Base-by-base conservation (phyloP, 2,329 filamentous ascomycete genomes). In the Cordyceps farinosa region DNA sequence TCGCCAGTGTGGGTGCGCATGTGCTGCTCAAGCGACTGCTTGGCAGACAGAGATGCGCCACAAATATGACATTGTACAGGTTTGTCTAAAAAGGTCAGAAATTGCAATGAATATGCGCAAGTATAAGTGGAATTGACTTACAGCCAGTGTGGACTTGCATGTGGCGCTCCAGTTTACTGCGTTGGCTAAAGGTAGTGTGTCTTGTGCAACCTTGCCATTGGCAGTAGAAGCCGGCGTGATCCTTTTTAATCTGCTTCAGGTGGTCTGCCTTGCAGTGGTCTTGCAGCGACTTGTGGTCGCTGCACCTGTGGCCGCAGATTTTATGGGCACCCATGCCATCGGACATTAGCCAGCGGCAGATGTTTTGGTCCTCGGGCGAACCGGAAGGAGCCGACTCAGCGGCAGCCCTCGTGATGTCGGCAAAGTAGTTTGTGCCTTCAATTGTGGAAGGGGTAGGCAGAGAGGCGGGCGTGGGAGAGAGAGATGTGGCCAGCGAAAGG, bases 21-120 rank as follows among this genome's bases (percentile, higher is more conserved):
- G 68, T 91, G 88, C 70, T 90, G 87, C 48, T 85, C 83, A 7
- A 90, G 79, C 1, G 88, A 85, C 71, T 90, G 87, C 67, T 87
- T 84, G 2, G 87, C 87, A 0, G 87, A 89, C 69, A 90, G 86
- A 3, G 77, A 77, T 63, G 84, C 77, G 10, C 79, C 77, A 68
- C 88, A 90, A 27, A 79, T 76, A 2, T 76, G 70, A 66, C 86
- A 89, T 51, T 78, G 75, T 62, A 83, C 85, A 7, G 85, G 83
- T 72, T 88, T 88, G 69, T 81, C 86, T 87, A 58, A 36, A 44
- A 59, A 17, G 56, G 55, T 67, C 22, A 62, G 64, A n/a, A 6
- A 29, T 22, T 53, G 50, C 58, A 53, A 34, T 22, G 11, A 36
- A 27, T 36, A 34, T 50, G 55, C 8, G 11, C 13, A 34, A 17